Base-by-base conservation (phyloP, 805 yeast species). In the Candida ortonii region DNA sequence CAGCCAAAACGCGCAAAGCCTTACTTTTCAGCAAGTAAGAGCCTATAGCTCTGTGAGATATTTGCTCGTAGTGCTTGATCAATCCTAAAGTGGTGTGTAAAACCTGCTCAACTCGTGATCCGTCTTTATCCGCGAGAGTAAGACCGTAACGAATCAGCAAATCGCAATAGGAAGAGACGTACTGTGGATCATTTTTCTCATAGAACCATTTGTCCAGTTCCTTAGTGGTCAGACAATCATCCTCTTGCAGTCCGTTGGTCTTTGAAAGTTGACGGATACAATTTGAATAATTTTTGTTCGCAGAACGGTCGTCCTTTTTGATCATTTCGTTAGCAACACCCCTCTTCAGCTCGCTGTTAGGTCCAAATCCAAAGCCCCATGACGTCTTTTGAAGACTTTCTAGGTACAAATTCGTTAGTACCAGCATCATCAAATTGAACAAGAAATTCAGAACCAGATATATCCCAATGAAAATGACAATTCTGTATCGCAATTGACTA, bases 401-500 rank as follows among this genome's bases (percentile, higher is more conserved):
- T 7, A 62, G 38, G 28, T 61, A 62, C 11, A 52, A 22, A 17
- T 57, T 53, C 0, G 64, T 57, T 16, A 62, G 43, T 4, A 53
- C 47, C 3, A 58, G 46, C 39, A 62, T 44, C 64, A 62, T 57
- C 1, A 57, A 36, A 41, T 62, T 62, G 47, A 62, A 62, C 4
- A 51, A 17, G 24, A 61, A 47, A 26, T 58, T 63, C 47, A 73
- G 62, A 3, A 68, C 54, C 18, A 66, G 47, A 47, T 69, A 73
- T 16, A 64, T 50, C 3, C 67, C 50, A 22, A 73, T 57, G 10
- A 73, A 67, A 24, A 63, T 28, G 33, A 73, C 57, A 1, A 76
- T 52, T 45, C 70, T 59, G 37, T 59, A 61, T 55, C 76, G 62
- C 47, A 72, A 62, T 5, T 70, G 62, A 13, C 68, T 50, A 28